Base-by-base conservation (phyloP, 2,329 filamentous ascomycete genomes). In the Aspergillus pseudonomiae region DNA sequence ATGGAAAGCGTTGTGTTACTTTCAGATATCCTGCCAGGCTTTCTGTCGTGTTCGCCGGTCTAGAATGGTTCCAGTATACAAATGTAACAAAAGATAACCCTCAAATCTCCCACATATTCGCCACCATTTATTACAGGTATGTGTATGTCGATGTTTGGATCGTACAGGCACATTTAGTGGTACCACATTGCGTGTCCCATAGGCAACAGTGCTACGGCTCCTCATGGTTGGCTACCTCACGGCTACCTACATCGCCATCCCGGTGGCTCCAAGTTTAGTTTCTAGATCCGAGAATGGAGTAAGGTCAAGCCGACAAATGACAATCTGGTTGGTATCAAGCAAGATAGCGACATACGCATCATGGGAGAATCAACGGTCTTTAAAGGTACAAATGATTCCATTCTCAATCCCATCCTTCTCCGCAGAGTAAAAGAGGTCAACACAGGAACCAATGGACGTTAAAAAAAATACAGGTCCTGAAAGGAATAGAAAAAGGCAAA, bases 281-380 rank as follows among this genome's bases (percentile, higher is more conserved):
- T n/a, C 34, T 16, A 16, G 5, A 14, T 36, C 34, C 39, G 16
- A 41, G 39, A 41, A 41, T 41, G 16, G 6, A 41, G 39, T 41
- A 41, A 36, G 6, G 16, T 36, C 45, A 48, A 26, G 45, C 45
- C 45, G 24, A 48, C 48, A 24, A 52, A 52, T 32, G 28, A 21
- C 48, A 52, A 52, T 52, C 28, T 52, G 48, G 48, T 52, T 52
- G 48, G 48, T 52, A 32, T 52, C 48, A 32, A n/a, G 48, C 48
- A 32, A 52, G 48, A 9, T 52, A 12, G 28, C 9, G 26, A 14
- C 45, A 48, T 14, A 24, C 45, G 45, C 39, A 6, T 14, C 12
- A 46, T 32, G 11, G 21, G 9, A n/a, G 5, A 52, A 52, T 11
- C 12, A 52, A 11, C 3, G 16, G 19, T 52, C 45, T 48, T 12